Conservation (phyloP, 495 filamentous ascomycete species). For the Penicillium diatomitis region DNA sequence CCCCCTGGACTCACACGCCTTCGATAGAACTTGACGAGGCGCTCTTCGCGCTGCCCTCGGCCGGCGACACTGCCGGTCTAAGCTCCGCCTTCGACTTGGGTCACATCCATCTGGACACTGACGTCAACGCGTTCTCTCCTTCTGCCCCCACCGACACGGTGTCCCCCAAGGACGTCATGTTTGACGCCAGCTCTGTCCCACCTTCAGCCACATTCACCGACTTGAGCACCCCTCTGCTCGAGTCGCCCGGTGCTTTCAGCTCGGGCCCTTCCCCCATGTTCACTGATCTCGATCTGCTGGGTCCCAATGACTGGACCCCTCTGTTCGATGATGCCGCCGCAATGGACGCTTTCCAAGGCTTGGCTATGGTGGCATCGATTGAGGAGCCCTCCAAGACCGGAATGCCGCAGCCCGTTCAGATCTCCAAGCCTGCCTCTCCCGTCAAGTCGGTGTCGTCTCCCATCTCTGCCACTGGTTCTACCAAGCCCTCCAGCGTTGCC, state of each 20-base stretch:
- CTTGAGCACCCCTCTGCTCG: constrained; percentile 73
- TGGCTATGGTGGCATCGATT: constrained; percentile 19
- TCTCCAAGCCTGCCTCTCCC: constrained; percentile 27
- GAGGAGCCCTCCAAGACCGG: constrained; percentile 22
- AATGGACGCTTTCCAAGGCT: constrained; percentile 28
- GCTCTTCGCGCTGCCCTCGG: constrained; percentile 27
- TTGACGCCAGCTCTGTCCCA: constrained; percentile 62
- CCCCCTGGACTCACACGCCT: constrained; percentile 1
- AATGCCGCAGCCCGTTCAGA: constrained; percentile 19
- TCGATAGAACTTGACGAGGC: constrained; percentile 13
- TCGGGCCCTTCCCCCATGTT: constrained; percentile 69
- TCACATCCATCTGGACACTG: constrained; percentile 8
- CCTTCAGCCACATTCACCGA: constrained; percentile 78
- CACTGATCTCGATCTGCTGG: constrained; percentile 26
- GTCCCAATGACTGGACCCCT: constrained; percentile 35
- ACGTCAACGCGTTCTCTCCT: constrained; percentile 6
- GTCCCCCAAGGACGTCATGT: constrained; percentile 76
- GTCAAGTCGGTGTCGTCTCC: constrained; percentile 9
- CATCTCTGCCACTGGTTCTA: constrained; percentile 16
- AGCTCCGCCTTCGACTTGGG: constrained; percentile 17
- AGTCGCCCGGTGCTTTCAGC: constrained; percentile 56
- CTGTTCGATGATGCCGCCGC: constrained; percentile 51
- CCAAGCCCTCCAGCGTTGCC: constrained; percentile 57
- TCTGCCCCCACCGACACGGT: constrained; percentile 49
- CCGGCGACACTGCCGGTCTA: constrained; percentile 22